phyloP scores from a whole-genome alignment of 1,284 basidiomycete species.

The Tilletia horrida region DNA sequence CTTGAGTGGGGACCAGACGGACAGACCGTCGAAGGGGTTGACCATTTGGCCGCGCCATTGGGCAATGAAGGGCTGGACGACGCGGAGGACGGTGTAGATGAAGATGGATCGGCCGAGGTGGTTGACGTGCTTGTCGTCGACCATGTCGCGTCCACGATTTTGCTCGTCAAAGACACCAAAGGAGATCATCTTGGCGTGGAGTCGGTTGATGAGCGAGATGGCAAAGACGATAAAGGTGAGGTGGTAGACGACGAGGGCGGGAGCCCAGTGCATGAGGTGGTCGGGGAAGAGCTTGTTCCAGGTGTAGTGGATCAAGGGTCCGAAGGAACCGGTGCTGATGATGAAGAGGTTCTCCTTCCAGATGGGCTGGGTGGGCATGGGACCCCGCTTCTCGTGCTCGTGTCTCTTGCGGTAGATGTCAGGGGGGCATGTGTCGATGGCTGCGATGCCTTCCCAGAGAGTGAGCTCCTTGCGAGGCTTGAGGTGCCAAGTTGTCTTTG shows the following conservation, averaged over 20 bases:
- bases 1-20: conserved; percentile 42
- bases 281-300: conserved; percentile 41
- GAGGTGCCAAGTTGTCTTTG: conserved; percentile 45
- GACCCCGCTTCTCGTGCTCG: conserved; percentile 32
- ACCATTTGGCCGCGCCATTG: conserved; percentile 46
- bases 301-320: conserved; percentile 31
- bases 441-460: conserved; percentile 45
- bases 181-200: conserved; percentile 40
- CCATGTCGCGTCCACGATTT: conserved; percentile 49
- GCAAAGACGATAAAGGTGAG: conserved; percentile 41
- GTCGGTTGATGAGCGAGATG: conserved; percentile 35
- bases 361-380: conserved; percentile 39
- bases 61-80: conserved; percentile 42
- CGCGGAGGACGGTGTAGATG: conserved; percentile 51
- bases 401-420: conserved; percentile 36
- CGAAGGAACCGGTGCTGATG: conserved; percentile 32
- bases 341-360: conserved; percentile 46
- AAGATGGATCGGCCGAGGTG: conserved; percentile 48
- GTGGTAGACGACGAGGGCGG: conserved; percentile 45
- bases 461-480: conserved; percentile 38
- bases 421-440: conserved; percentile 39
- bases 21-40: conserved; percentile 38
- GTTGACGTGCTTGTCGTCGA: conserved; percentile 50
- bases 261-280: conserved; percentile 43
- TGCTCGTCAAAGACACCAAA: conserved; percentile 48